Conservation (phyloP, 305 asterid species). For the Fraxinus angustifolia region DNA sequence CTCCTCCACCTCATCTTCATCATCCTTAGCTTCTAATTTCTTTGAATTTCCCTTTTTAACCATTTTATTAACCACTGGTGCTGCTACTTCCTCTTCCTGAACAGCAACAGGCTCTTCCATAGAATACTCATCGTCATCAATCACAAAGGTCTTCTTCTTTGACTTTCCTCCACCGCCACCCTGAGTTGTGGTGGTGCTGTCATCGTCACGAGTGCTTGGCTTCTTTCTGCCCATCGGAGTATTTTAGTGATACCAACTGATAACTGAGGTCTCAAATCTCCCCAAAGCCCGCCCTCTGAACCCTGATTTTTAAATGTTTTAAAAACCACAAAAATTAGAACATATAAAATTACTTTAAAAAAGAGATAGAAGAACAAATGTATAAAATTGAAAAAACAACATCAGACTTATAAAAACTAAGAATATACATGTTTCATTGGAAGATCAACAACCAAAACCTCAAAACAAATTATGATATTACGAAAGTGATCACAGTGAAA, state of each 20-base stretch:
- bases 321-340: background rate
- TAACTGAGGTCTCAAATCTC: constrained; percentile 18
- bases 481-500: background rate
- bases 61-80: constrained; percentile 42
- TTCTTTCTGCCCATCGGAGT: constrained; percentile 78
- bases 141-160: constrained; percentile 57
- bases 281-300: background rate
- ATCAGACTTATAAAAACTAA: background rate
- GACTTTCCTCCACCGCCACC: constrained; percentile 56
- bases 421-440: background rate
- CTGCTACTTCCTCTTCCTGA: constrained; percentile 53
- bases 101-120: constrained; percentile 48
- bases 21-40: constrained; percentile 37
- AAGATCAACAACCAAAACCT: background rate
- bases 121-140: constrained; percentile 70
- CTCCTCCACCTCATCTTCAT: constrained; percentile 38
- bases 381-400: background rate
- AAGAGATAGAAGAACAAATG: background rate
- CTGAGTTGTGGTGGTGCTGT: constrained; percentile 34
- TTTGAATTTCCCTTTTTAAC: constrained; percentile 58
- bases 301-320: background rate
- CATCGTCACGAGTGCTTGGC: constrained; percentile 55
- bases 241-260: constrained; percentile 30
- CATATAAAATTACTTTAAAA: background rate
- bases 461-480: background rate